Base-by-base conservation (phyloP, 2,329 filamentous ascomycete species). In the Moelleriella libera region DNA sequence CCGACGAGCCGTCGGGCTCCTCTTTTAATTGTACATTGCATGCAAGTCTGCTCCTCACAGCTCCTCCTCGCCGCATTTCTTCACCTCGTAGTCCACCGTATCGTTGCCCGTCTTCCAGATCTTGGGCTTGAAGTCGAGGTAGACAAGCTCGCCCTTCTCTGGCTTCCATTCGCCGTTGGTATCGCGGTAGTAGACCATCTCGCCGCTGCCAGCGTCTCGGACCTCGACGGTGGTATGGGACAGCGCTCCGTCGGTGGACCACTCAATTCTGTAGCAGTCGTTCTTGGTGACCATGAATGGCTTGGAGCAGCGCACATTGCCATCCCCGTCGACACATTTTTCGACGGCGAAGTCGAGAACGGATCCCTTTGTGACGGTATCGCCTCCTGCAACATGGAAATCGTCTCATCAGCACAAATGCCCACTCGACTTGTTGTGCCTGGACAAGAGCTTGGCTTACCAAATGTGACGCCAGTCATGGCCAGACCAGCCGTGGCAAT, bases 41-140 rank as follows among this genome's bases (percentile, higher is more conserved):
- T 41, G 30, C 32, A 43, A 45, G 30, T 41, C 14, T 6, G 43
- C 47, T 12, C 8, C 4, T 12, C 12, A 37, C 34, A 37, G 12
- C 34, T 41, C 48, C 21, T 48, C 45, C 2, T 47, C 44, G 12
- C 28, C 34, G 29, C 52, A 52, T 5, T 45, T 50, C 43, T 48
- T 55, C 10, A 70, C 66, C 49, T 60, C 58, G 48, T 69, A 71
- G 44, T 66, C 60, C 6, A 71, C 68, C 2, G 68, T 70, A 50
- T 66, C 58, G 43, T 70, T 70, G 3, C 67, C 68, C 3, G 63
- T 65, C 41, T 60, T 62, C 47, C 62, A 63, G 3, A 71, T 51
- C 61, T 70, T 71, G 12, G 68, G 68, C 52, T 67, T 69, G 52
- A 70, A 71, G 50, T 70, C 68, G 40, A 71, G 49, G 32, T 69